Conservation (phyloP, 768 basidiomycete species). For the Mrakia blollopis region DNA sequence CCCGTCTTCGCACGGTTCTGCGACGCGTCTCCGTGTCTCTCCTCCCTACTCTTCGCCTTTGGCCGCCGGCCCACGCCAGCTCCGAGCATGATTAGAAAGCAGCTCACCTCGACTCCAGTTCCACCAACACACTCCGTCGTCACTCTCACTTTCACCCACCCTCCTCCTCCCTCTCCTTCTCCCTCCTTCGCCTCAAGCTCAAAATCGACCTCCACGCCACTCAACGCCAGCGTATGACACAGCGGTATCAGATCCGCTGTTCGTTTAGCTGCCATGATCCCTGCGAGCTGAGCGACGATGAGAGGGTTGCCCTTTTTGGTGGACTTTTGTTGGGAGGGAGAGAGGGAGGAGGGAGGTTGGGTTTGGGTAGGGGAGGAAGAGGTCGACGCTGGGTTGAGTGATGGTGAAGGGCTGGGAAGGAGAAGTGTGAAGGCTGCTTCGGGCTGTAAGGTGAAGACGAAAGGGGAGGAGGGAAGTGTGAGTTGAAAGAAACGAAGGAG, state of each 20-base stretch:
- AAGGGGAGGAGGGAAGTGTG: not conserved
- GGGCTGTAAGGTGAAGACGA: slow-evolving; percentile 5
- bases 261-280: slow-evolving; percentile 79
- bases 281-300: slow-evolving; percentile 63
- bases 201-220: slow-evolving; percentile 63
- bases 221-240: slow-evolving; percentile 75
- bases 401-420: not conserved
- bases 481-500: not conserved
- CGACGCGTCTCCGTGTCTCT: not conserved
- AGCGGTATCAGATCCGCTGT: slow-evolving; percentile 79
- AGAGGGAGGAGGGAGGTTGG: not conserved
- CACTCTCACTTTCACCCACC: slow-evolving; percentile 59
- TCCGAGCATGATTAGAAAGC: slow-evolving; percentile 64
- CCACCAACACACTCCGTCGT: slow-evolving; percentile 70
- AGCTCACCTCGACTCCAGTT: slow-evolving; percentile 86
- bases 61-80: slow-evolving; percentile 38
- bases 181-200: slow-evolving; percentile 41
- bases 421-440: slow-evolving; percentile 28
- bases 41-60: not conserved
- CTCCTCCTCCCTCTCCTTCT: slow-evolving; percentile 37
- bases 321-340: slow-evolving; percentile 44
- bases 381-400: not conserved
- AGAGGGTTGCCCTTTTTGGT: slow-evolving; percentile 44
- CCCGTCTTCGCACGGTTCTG: not conserved
- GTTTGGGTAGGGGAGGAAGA: not conserved